Conservation (phyloP, 305 asterid genomes). For the Ruellia speciosa region DNA sequence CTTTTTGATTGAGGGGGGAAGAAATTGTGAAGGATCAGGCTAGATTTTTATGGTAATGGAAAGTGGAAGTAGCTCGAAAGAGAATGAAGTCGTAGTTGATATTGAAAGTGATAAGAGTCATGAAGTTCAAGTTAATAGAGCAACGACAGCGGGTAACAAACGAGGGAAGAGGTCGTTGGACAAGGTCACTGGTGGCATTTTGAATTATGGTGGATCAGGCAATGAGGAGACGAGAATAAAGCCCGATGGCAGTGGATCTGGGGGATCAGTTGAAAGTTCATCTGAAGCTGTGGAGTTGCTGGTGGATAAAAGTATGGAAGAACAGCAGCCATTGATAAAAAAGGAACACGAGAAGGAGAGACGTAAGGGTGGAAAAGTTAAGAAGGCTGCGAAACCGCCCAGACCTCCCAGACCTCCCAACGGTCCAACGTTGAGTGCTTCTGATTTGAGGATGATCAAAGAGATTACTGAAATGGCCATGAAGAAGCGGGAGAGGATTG, state of each 20-base stretch:
- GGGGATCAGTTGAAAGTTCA: constrained; percentile 7
- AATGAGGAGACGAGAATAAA: constrained; percentile 14
- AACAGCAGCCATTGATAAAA: constrained; percentile 19
- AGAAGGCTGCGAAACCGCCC: constrained; percentile 48
- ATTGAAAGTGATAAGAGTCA: constrained; percentile 36
- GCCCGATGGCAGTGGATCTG: background rate
- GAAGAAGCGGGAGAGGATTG: constrained; percentile 47
- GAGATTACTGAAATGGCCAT: constrained; percentile 40
- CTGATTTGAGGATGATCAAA: constrained; percentile 45
- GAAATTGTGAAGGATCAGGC: background rate
- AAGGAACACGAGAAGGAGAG: constrained; percentile 27
- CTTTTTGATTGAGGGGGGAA: background rate
- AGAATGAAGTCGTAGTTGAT: constrained; percentile 28
- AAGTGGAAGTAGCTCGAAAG: constrained; percentile 30
- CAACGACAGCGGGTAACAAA: constrained; percentile 11
- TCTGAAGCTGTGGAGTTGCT: constrained; percentile 22
- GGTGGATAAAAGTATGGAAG: constrained; percentile 23
- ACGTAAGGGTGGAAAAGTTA: constrained; percentile 22
- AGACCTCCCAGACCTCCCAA: constrained; percentile 71
- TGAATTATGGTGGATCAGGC: constrained; percentile 22
- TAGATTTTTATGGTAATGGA: constrained; percentile 4
- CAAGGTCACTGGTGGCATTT: constrained; percentile 29
- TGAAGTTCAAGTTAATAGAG: constrained; percentile 11
- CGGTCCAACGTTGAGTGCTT: constrained; percentile 52
- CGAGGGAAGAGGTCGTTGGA: constrained; percentile 26